Percentiles rank a stretch among this genome's conserved stretches.
Evolutionary conservation across 139 green algal species (phyloP).

Genomic region (Edaphochlamys debaryana): DNA sequence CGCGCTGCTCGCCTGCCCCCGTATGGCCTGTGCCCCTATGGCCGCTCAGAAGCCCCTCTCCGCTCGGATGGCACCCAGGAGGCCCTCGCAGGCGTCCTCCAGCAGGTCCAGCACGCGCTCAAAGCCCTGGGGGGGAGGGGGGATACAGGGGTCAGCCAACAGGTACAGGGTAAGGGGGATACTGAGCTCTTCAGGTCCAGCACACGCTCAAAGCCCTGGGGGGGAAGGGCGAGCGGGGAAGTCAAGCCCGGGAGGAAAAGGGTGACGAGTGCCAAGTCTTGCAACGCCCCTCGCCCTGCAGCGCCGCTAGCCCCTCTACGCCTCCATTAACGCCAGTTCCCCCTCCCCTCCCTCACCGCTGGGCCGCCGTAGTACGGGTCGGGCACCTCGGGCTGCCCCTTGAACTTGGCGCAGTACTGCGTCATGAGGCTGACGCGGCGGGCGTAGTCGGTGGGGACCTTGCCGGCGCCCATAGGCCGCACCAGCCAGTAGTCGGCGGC

Average conservation of each 20-base stretch:
- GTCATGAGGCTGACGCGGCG: constrained; percentile 70
- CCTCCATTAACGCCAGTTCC: no score
- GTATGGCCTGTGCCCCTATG: no score
- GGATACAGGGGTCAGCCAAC: no score
- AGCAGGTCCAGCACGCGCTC: constrained; percentile 89
- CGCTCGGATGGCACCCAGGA: constrained; percentile 67
- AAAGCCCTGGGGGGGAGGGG: constrained; percentile 62
- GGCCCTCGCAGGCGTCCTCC: constrained; percentile 82
- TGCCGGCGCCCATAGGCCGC: constrained; percentile 29
- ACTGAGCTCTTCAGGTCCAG: no score
- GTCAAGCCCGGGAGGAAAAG: no score
- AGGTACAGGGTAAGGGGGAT: no score
- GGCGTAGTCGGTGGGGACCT: constrained; percentile 12
- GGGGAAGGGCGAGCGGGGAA: no score
- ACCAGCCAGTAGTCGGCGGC: constrained; percentile 58
- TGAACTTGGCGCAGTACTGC: constrained; percentile 62
- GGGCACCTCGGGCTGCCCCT: constrained; percentile 71
- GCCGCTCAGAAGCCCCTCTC: constrained; percentile 34
- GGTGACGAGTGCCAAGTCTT: no score
- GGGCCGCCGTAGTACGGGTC: constrained; percentile 93
- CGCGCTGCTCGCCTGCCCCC: no score
- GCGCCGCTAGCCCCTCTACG: no score
- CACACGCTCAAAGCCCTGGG: constrained; percentile 80
- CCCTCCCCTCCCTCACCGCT: background rate
- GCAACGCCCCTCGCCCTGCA: no score